Percentiles rank a stretch among this genome's conserved stretches.
These are phyloP conservation scores for Raphanus raphanistrum DNA, from an alignment of 345 rosid genomes.

Conservation along the genomic window DNA sequence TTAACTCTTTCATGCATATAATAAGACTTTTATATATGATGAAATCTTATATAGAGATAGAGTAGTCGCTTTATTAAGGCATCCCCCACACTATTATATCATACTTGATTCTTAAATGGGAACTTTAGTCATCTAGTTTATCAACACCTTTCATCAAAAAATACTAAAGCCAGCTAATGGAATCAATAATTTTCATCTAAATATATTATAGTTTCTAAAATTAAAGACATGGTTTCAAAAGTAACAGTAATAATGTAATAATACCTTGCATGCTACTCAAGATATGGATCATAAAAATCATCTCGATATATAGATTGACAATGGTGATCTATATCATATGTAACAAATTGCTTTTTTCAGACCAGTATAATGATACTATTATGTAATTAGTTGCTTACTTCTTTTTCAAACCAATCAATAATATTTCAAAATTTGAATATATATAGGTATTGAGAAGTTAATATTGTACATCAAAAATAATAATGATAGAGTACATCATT, in stretches of 20 bases:
- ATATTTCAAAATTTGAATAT: constrained; percentile 3
- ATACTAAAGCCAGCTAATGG: background rate
- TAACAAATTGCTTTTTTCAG: background rate
- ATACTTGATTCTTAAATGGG: constrained; percentile 12
- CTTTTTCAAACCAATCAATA: background rate
- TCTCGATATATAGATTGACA: background rate
- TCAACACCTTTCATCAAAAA: background rate
- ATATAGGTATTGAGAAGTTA: background rate
- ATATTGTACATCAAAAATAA: background rate
- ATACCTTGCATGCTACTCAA: background rate
- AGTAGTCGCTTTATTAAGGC: constrained; percentile 14
- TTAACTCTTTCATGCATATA: background rate
- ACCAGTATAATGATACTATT: background rate
- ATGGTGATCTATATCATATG: background rate
- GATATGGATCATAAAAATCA: background rate
- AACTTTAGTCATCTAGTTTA: constrained; percentile 5
- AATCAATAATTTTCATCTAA: background rate
- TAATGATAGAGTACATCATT: background rate
- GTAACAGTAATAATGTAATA: background rate
- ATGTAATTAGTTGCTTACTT: background rate
- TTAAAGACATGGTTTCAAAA: background rate
- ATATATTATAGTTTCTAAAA: background rate
- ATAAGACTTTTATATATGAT: background rate
- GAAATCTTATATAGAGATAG: background rate
- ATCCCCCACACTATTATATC: constrained; percentile 17